phyloP scores from a whole-genome alignment of 1,284 basidiomycete genomes.

The Rhodotorula sp. region DNA sequence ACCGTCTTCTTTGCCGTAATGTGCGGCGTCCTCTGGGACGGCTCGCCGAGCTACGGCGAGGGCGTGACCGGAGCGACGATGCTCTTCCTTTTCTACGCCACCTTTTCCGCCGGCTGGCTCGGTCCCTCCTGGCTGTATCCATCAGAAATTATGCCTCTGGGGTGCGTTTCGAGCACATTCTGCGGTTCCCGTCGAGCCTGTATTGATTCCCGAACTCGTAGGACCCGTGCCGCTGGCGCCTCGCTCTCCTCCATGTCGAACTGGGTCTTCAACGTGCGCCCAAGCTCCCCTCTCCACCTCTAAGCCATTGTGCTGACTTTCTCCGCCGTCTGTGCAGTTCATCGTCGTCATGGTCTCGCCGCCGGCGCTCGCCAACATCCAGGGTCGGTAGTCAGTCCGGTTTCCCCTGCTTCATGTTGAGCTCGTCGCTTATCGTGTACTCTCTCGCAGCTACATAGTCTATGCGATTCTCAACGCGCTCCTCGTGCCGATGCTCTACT shows the following conservation, averaged over 20 bases:
- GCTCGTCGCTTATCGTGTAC: too few relatives aligned
- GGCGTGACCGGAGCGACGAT: not conserved
- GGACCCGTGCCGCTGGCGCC: conserved; percentile 5
- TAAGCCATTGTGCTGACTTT: not conserved
- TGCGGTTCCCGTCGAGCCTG: too few relatives aligned
- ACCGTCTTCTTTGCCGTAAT: conserved; percentile 11
- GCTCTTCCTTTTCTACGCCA: not conserved
- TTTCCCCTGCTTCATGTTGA: not conserved
- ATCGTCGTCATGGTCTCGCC: conserved; percentile 4
- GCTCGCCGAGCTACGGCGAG: conserved; percentile 3
- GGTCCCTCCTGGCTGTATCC: not conserved
- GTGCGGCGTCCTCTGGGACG: conserved; percentile 2
- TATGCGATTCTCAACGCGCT: conserved; percentile 4
- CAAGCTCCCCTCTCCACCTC: not conserved
- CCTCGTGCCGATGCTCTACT: conserved; percentile 2
- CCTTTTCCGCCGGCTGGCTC: not conserved
- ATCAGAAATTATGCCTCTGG: conserved; percentile 4
- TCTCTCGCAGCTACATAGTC: not conserved
- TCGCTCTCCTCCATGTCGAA: conserved; percentile 4
- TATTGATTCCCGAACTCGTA: too few relatives aligned
- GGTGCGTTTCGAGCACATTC: not conserved
- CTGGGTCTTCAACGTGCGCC: conserved; percentile 10
- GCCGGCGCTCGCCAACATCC: not conserved
- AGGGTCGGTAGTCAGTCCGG: not conserved
- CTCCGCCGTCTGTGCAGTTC: not conserved